Conservation (phyloP, 371 early-diverging fungal genomes). For the Lichtheimia ramosa region DNA sequence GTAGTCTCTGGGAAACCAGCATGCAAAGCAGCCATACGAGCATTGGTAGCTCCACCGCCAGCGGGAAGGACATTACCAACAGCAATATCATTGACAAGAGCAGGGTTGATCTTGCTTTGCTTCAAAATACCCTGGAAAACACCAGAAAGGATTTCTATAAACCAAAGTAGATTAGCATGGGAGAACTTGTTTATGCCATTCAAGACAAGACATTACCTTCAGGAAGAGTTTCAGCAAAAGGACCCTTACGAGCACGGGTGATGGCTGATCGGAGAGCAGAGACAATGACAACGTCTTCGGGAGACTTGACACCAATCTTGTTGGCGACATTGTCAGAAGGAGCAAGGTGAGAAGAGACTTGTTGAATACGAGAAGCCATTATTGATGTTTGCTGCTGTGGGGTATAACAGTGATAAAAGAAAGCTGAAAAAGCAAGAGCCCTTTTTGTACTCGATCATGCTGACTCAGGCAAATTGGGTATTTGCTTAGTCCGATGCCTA, state of each 20-base stretch:
- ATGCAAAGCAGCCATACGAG: slow-evolving; percentile 94
- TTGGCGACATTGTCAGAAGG: slow-evolving; percentile 51
- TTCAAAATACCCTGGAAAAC: slow-evolving; percentile 83
- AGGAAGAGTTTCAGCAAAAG: slow-evolving; percentile 90
- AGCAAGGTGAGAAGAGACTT: slow-evolving; percentile 72
- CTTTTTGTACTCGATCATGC: slow-evolving; percentile 4
- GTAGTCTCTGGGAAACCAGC: slow-evolving; percentile 91
- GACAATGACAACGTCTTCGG: slow-evolving; percentile 87
- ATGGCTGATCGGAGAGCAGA: slow-evolving; percentile 90
- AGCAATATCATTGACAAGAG: slow-evolving; percentile 90
- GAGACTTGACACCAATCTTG: slow-evolving; percentile 78
- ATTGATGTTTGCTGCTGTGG: neutral
- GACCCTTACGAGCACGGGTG: slow-evolving; percentile 91
- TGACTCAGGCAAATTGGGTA: neutral
- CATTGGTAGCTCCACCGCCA: slow-evolving; percentile 92
- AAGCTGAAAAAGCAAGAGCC: neutral
- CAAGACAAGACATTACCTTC: slow-evolving; percentile 27
- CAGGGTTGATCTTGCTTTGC: slow-evolving; percentile 84
- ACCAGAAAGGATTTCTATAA: slow-evolving; percentile 79
- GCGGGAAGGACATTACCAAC: slow-evolving; percentile 94
- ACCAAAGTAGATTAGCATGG: neutral
- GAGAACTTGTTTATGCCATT: neutral
- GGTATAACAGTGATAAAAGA: slow-evolving; percentile 6
- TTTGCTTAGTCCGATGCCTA: no score
- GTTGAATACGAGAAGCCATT: slow-evolving; percentile 71